Evolutionary conservation across 2,329 filamentous ascomycete genomes (phyloP).

Genomic region (Macrophomina phaseolina): DNA sequence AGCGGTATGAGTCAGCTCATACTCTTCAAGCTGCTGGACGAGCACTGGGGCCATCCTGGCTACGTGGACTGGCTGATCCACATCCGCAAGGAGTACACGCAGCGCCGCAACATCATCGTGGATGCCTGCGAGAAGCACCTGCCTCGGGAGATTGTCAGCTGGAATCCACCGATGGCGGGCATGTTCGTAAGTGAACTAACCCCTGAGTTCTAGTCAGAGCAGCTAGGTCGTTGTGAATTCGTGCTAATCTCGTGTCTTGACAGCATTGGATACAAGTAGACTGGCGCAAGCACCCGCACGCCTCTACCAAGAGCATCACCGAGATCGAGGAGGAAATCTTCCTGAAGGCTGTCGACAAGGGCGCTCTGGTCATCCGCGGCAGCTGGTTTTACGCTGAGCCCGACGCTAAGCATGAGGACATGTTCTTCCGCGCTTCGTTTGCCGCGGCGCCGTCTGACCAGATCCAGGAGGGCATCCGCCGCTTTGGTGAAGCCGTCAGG

Average conservation of each 20-base stretch:
- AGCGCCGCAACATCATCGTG: conserved; percentile 76
- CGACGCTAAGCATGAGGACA: conserved; percentile 60
- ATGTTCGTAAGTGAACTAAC: conserved; percentile 79
- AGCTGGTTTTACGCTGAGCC: conserved; percentile 89
- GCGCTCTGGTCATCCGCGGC: conserved; percentile 81
- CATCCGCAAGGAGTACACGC: conserved; percentile 80
- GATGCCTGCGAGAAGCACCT: conserved; percentile 79
- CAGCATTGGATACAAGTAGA: conserved; percentile 77
- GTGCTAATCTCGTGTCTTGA: not conserved
- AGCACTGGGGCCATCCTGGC: conserved; percentile 90
- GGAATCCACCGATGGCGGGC: conserved; percentile 80
- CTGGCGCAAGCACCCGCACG: conserved; percentile 68
- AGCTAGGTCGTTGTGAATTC: conserved; percentile 13
- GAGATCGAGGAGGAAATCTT: conserved; percentile 88
- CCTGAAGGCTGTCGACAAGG: conserved; percentile 72
- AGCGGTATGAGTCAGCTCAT: conserved; percentile 83
- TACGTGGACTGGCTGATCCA: conserved; percentile 90
- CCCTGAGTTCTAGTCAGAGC: not conserved
- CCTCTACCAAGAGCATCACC: conserved; percentile 56
- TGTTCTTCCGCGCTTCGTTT: conserved; percentile 92
- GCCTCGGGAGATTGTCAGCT: conserved; percentile 75
- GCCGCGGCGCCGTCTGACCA: conserved; percentile 70
- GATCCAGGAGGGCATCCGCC: conserved; percentile 56
- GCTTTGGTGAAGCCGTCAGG: conserved; percentile 77
- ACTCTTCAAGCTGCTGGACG: conserved; percentile 87